Evolutionary conservation across 2,329 filamentous ascomycete species (phyloP).

Genomic region (Trichoderma atrobrunneum): DNA sequence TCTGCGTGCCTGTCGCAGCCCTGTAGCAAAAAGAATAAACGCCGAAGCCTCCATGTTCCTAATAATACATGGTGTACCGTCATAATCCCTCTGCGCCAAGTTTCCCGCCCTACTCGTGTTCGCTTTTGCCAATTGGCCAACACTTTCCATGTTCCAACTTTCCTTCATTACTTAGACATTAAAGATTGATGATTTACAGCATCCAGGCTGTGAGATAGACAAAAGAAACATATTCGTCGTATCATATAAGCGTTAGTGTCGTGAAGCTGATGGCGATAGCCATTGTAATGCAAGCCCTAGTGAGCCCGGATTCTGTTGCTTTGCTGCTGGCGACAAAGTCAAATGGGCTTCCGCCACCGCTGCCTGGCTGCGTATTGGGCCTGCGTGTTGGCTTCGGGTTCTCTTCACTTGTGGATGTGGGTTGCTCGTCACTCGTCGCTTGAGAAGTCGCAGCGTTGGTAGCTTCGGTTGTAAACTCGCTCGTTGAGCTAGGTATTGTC

Average conservation of each 20-base stretch:
- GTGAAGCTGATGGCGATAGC: background rate
- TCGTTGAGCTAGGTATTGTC: background rate
- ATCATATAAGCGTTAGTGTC: background rate
- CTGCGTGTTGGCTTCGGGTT: conserved; percentile 11
- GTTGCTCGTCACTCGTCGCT: background rate
- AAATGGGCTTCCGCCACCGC: conserved; percentile 27
- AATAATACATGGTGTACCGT: background rate
- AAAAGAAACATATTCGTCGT: background rate
- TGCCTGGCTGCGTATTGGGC: conserved; percentile 15
- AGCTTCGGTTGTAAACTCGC: background rate
- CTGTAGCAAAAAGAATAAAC: background rate
- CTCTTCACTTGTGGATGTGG: background rate
- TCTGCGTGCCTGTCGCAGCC: background rate
- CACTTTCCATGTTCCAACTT: background rate
- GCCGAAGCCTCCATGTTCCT: background rate
- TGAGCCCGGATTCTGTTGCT: background rate
- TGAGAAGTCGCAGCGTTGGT: background rate
- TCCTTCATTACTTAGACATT: background rate
- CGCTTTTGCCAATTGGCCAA: background rate
- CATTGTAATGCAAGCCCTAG: background rate
- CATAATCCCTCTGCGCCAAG: background rate
- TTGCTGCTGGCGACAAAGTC: conserved; percentile 18
- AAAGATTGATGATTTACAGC: background rate
- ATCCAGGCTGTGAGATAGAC: background rate
- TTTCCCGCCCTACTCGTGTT: background rate